Percentiles rank a stretch among this genome's conserved stretches.
These are phyloP conservation scores for Podila clonocystis DNA, from an alignment of 192 early-diverging fungal species.

Conservation along the genomic window DNA sequence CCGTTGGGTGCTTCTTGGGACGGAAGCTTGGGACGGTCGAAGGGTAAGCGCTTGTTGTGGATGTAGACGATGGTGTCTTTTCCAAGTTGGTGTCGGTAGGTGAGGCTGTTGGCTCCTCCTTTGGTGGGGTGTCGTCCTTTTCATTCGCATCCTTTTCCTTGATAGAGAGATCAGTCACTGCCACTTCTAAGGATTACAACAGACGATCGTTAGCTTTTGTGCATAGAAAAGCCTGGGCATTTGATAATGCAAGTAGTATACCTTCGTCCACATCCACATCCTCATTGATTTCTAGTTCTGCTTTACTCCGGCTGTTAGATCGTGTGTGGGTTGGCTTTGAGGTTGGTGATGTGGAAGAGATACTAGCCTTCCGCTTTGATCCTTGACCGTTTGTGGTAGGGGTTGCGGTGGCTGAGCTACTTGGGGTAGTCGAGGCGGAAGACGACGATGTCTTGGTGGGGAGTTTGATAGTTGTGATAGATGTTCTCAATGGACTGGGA, in stretches of 20 bases:
- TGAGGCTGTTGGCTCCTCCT: not conserved
- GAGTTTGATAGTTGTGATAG: not conserved
- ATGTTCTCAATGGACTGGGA: conserved; percentile 16
- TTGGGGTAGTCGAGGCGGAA: not conserved
- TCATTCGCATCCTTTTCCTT: not conserved
- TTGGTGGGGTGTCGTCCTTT: not conserved
- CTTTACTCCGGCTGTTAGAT: not conserved
- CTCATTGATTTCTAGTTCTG: not conserved
- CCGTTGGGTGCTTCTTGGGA: not conserved
- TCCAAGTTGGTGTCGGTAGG: not conserved
- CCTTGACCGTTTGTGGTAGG: not conserved
- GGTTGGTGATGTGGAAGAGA: not conserved
- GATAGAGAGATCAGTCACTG: not conserved
- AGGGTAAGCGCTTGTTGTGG: not conserved
- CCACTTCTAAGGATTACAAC: not conserved
- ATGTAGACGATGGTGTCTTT: not conserved
- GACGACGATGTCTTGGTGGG: not conserved
- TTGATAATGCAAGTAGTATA: not conserved
- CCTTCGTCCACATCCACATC: not conserved
- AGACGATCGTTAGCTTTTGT: not conserved
- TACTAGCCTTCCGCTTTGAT: not conserved
- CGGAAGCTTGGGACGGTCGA: not conserved
- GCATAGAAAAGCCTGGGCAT: not conserved
- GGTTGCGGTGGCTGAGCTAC: not conserved
- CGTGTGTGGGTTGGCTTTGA: not conserved